Base-by-base conservation (phyloP, 176 grass and related monocot species). In the Bonia amplexicaulis region DNA sequence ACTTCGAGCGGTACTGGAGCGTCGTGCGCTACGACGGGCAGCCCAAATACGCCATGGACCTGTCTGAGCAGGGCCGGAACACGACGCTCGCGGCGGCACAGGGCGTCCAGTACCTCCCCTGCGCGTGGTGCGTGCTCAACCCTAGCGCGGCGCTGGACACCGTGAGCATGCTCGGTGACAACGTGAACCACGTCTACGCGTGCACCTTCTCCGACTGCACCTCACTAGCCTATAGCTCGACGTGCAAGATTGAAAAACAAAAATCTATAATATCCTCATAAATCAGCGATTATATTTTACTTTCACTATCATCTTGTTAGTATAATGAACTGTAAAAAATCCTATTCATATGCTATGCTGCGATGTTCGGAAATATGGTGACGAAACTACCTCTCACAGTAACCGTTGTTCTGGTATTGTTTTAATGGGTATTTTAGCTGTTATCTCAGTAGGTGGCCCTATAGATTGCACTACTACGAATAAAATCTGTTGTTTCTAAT, bases 1-100 rank as follows among this genome's bases (percentile, higher is more conserved):
- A 93, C 88, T 97, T 97, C 70, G 91, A 97, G 82, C 74, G 90
- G 6, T 92, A 97, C 71, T 97, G 90, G 92, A 92, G 95, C 23
- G 65, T 95, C 59, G 23, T 82, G 70, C 74, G 89, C 1, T 97
- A 94, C 55, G 94, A 97, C n/a, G 94, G 90, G 0, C 90, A 89
- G 72, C 92, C 90, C 33, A 97, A 97, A 72, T 97, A 74, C 72
- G 20, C 29, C 35, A 89, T 97, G 73, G 94, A 97, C 73, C 82
- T 94, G 4, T 11, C 85, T 0, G 90, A 87, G 1, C 85, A 89
- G 60, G 90, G 90, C 3, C 67, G 42, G 53, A 67, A 69, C 83
- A 68, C 81, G 74, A 90, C 76, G 29, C 87, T 97, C 4, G 53
- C 65, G n/a, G 85, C 71, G 3, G 94, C 94, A 1, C 48, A 45